A percentile compares a stretch with the other conserved stretches of the same genome.
Evolutionary conservation across 140 eudicot genomes (phyloP).

Genomic region (Erigeron philadelphicus): DNA sequence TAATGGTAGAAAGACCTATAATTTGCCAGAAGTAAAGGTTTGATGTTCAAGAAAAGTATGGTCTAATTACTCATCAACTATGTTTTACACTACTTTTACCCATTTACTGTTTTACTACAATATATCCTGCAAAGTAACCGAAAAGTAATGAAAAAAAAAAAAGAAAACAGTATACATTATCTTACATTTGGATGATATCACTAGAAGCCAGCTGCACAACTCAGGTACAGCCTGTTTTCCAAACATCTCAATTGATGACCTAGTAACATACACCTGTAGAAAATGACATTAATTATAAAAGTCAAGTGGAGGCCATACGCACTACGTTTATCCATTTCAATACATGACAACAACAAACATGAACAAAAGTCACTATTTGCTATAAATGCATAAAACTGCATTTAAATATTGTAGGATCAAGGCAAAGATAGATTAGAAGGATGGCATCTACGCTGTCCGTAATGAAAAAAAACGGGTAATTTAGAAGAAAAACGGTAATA

Average conservation of each 20-base stretch:
- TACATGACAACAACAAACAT: not conserved
- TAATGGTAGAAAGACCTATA: not conserved
- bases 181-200: slow-evolving; percentile 25
- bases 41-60: slow-evolving; percentile 2
- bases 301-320: not conserved
- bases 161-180: slow-evolving; percentile 1
- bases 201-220: slow-evolving; percentile 59
- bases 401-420: not conserved
- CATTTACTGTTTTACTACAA: not conserved
- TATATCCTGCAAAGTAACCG: not conserved
- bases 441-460: not conserved
- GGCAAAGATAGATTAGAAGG: not conserved
- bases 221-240: slow-evolving; percentile 65
- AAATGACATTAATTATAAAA: slow-evolving; percentile 2
- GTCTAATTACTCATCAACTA: not conserved
- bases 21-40: not conserved
- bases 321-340: not conserved
- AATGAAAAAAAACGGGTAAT: not conserved
- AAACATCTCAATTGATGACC: slow-evolving; percentile 73
- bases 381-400: not conserved
- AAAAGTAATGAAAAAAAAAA: too few relatives aligned
- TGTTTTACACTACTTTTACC: too few relatives aligned
- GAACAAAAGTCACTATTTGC: not conserved
- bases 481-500: not conserved
- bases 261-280: slow-evolving; percentile 70